Evolutionary conservation across 139 green algal genomes (phyloP).

Genomic region (Chlorella sp.): DNA sequence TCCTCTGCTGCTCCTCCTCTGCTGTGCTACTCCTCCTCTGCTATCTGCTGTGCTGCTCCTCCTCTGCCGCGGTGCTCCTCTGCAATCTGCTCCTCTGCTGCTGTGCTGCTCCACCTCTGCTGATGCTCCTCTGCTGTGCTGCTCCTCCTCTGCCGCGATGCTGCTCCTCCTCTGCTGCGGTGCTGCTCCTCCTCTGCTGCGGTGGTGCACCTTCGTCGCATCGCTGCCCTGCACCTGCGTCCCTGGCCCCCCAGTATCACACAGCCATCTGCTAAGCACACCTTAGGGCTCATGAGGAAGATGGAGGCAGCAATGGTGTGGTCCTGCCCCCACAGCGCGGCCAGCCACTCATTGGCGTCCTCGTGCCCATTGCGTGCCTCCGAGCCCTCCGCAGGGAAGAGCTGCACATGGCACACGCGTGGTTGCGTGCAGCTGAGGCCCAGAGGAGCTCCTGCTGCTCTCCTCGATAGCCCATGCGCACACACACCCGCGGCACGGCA

Average conservation of each 20-base stretch:
- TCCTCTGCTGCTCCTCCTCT: too few relatives aligned
- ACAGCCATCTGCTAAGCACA: neutral
- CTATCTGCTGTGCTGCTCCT: too few relatives aligned
- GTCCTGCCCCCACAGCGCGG: constrained; percentile 27
- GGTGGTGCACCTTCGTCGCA: neutral
- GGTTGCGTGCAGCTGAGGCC: neutral
- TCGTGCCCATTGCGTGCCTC: constrained; percentile 6
- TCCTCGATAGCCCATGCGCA: too few relatives aligned
- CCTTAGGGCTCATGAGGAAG: constrained; percentile 40
- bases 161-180: neutral
- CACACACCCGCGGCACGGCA: neutral
- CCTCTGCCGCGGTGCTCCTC: too few relatives aligned
- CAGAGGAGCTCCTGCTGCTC: neutral
- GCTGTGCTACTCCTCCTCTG: too few relatives aligned
- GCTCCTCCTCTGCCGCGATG: neutral
- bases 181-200: neutral
- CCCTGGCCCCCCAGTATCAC: neutral
- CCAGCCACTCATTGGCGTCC: constrained; percentile 24
- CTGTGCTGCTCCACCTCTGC: too few relatives aligned
- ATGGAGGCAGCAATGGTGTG: constrained; percentile 24
- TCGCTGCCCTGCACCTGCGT: neutral
- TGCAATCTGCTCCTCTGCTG: too few relatives aligned
- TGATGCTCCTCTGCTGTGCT: too few relatives aligned
- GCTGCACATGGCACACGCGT: constrained; percentile 10
- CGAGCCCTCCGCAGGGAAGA: constrained; percentile 11